Evolutionary conservation across 2,329 filamentous ascomycete species (phyloP), one percentile per base, ranked within the genome.

Genomic region (Elsinoe australis): DNA sequence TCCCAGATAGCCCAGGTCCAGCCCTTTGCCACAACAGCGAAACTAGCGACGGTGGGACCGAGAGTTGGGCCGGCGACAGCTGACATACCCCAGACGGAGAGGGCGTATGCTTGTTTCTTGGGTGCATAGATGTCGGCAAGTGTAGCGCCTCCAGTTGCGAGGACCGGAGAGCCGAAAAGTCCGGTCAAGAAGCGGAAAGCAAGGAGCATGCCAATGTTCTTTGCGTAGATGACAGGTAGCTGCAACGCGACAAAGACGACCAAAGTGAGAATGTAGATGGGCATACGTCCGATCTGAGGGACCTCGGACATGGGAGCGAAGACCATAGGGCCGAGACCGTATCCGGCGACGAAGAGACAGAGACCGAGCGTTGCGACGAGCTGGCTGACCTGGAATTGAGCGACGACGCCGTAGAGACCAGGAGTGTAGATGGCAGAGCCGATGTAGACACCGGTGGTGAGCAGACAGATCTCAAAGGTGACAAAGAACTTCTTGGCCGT

Each of bases 131-230:
- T 71, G 51, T 74, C 71, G 0, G 59, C 64, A 19, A 73, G 66
- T 0, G 65, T 66, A 1, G 70, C 71, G 14, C 64, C 70, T 2
- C 69, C 70, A 0, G 68, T 73, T 0, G 71, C 71, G 1, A 74
- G 62, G 0, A 61, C 62, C 0, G 71, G 70, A 0, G 66, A 68
- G 4, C 71, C 70, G 51, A 73, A 63, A 49, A 75, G 70, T 0
- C 72, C 72, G 0, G 68, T 70, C 0, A 75, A 47, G 52, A 75
- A 75, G 1, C 73, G 68, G 49, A 76, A 71, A 1, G 64, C 69
- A 0, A 78, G 61, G 0, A 78, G 61, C 64, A 73, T 72, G 14
- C 67, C 68, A 38, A 76, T 69, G 51, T 75, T 75, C 12, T 60
- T 60, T 0, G 70, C 64, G n/a, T 70, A 64, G 4, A 66, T 64